Percentiles rank a stretch among this genome's conserved stretches.
These are phyloP conservation scores for Solanum bulbocastanum DNA, from an alignment of 257 asterid genomes.

Conservation along the genomic window DNA sequence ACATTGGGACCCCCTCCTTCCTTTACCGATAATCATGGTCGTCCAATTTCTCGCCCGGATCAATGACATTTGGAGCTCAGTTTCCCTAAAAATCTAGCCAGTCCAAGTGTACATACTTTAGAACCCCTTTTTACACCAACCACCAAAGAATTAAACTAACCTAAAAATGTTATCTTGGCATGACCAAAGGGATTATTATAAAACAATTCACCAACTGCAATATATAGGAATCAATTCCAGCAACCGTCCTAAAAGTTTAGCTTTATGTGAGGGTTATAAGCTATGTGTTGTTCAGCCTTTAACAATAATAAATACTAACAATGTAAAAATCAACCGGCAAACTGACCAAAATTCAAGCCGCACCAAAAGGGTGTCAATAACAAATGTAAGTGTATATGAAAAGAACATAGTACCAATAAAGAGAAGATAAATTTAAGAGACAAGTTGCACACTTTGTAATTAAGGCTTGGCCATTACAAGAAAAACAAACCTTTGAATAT, in stretches of 20 bases:
- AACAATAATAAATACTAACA: background rate
- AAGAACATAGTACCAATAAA: background rate
- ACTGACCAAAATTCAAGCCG: background rate
- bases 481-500: slow-evolving; percentile 1
- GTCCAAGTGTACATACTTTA: background rate
- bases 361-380: background rate
- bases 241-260: background rate
- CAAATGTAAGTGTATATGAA: background rate
- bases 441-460: slow-evolving; percentile 5
- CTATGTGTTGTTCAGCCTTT: background rate
- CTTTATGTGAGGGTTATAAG: background rate
- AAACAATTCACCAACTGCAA: background rate
- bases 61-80: background rate
- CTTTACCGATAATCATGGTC: background rate
- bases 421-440: background rate
- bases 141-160: background rate
- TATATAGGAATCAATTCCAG: background rate
- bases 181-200: background rate
- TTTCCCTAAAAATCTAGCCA: background rate
- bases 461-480: slow-evolving; percentile 11
- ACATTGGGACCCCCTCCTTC: background rate
- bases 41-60: background rate
- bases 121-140: background rate
- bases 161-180: background rate
- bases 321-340: background rate